phyloP scores from a whole-genome alignment of 2,329 filamentous ascomycete genomes.

The Myriosclerotinia duriaeana region DNA sequence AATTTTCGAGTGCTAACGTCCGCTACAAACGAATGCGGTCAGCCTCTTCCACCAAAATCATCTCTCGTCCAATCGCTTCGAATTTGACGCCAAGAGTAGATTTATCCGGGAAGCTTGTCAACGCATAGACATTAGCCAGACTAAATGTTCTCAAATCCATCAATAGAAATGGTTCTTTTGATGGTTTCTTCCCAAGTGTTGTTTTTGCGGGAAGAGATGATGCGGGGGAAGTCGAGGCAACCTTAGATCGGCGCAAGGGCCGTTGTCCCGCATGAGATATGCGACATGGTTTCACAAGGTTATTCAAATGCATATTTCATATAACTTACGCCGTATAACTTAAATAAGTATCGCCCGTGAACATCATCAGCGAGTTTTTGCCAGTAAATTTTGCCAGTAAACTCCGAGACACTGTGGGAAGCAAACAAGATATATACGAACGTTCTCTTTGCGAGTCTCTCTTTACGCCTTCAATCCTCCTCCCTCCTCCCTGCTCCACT shows the following conservation, averaged over 20 bases:
- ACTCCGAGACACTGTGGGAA: no score
- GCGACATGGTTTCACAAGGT: not conserved
- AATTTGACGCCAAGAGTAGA: not conserved
- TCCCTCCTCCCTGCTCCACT: no score
- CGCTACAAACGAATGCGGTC: not conserved
- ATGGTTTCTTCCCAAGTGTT: not conserved
- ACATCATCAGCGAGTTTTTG: no score
- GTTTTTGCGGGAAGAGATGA: conserved; percentile 5
- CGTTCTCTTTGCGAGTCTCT: not conserved
- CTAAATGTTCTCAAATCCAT: not conserved
- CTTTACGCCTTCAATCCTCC: not conserved
- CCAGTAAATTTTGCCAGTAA: no score
- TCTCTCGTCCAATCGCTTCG: not conserved
- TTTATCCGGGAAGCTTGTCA: not conserved
- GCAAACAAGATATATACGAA: no score
- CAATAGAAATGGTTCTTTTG: not conserved
- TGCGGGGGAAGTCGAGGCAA: not conserved
- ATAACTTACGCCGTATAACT: not conserved
- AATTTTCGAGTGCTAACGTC: not conserved
- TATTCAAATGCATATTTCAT: not conserved
- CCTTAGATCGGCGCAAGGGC: not conserved
- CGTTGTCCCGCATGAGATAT: conserved; percentile 6
- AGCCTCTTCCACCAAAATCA: not conserved
- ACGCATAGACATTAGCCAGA: not conserved
- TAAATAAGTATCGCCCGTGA: no score